Evolutionary conservation across 2,329 filamentous ascomycete species (phyloP).

Genomic region (Lachnellula arida): DNA sequence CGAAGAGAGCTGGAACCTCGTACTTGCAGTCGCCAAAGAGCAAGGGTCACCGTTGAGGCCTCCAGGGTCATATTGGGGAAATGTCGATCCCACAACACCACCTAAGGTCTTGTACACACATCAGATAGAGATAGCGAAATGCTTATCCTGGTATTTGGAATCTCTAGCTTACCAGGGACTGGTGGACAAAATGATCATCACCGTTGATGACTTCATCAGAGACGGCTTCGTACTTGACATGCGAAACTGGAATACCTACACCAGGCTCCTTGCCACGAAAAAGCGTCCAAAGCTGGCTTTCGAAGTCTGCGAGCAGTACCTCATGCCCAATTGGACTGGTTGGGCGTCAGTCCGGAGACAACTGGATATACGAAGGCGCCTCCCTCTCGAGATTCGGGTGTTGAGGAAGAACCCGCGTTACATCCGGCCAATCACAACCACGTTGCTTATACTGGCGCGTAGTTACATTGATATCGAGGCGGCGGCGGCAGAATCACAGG

Average conservation of each 20-base stretch:
- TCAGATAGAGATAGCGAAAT: slow-evolving; percentile 37
- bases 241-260: slow-evolving; percentile 75
- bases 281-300: slow-evolving; percentile 64
- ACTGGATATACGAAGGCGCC: slow-evolving; percentile 20
- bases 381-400: slow-evolving; percentile 23
- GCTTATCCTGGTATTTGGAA: slow-evolving; percentile 45
- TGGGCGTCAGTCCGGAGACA: slow-evolving; percentile 46
- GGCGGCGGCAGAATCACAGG: slow-evolving; percentile 23
- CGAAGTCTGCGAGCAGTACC: slow-evolving; percentile 64
- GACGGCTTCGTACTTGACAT: slow-evolving; percentile 71
- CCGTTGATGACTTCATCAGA: slow-evolving; percentile 44
- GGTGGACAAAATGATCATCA: slow-evolving; percentile 44
- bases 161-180: slow-evolving; percentile 50
- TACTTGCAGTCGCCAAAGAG: slow-evolving; percentile 48
- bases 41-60: slow-evolving; percentile 33
- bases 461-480: slow-evolving; percentile 27
- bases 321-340: slow-evolving; percentile 76
- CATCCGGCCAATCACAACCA: slow-evolving; percentile 28
- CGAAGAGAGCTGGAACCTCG: slow-evolving; percentile 60
- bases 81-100: neutral
- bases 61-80: slow-evolving; percentile 7
- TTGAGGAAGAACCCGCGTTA: slow-evolving; percentile 18
- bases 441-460: slow-evolving; percentile 28
- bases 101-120: slow-evolving; percentile 21
- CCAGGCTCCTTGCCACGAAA: slow-evolving; percentile 61